Percentiles rank a stretch among this genome's conserved stretches.
Evolutionary conservation across 1,284 basidiomycete species (phyloP).

Genomic region (Leccinum griseonigrum): DNA sequence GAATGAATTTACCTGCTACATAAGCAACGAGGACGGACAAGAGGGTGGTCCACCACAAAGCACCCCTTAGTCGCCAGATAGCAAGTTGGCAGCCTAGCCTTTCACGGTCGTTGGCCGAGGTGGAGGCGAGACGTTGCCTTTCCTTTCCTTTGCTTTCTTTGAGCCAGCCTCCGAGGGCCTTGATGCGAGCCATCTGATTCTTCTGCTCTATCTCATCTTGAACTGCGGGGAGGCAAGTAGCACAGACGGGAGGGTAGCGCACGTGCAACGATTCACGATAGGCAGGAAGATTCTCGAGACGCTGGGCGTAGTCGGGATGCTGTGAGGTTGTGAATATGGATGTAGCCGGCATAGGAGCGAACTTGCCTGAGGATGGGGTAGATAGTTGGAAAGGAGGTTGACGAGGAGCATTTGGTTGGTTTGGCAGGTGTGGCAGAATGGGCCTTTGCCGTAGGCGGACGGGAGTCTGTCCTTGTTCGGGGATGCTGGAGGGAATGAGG

Average conservation of each 20-base stretch:
- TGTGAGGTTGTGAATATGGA: conserved; percentile 28
- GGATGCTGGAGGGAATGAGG: conserved; percentile 45
- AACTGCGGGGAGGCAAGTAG: conserved; percentile 68
- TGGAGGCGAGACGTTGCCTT: conserved; percentile 44
- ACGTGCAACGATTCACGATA: conserved; percentile 73
- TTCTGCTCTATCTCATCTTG: conserved; percentile 77
- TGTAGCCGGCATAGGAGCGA: background rate
- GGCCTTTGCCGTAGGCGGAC: conserved; percentile 50
- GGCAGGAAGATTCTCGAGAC: conserved; percentile 60
- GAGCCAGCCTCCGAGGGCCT: conserved; percentile 70
- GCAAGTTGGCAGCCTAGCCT: conserved; percentile 45
- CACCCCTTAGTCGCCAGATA: conserved; percentile 63
- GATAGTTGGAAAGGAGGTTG: conserved; percentile 85
- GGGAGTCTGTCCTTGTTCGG: conserved; percentile 66
- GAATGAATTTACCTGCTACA: conserved; percentile 41
- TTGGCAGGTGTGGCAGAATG: conserved; percentile 84
- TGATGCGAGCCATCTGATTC: conserved; percentile 78
- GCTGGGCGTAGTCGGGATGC: conserved; percentile 67
- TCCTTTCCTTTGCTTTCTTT: conserved; percentile 61
- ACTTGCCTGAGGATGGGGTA: conserved; percentile 65
- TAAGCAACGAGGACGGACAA: conserved; percentile 44
- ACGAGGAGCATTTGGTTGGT: conserved; percentile 88
- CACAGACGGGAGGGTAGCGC: conserved; percentile 86
- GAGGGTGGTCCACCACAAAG: conserved; percentile 53
- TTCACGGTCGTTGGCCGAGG: conserved; percentile 38